Evolutionary conservation across 192 early-diverging fungal genomes (phyloP), one percentile per base, ranked within the genome.

Genomic region (Phycomyces blakesleeanus): DNA sequence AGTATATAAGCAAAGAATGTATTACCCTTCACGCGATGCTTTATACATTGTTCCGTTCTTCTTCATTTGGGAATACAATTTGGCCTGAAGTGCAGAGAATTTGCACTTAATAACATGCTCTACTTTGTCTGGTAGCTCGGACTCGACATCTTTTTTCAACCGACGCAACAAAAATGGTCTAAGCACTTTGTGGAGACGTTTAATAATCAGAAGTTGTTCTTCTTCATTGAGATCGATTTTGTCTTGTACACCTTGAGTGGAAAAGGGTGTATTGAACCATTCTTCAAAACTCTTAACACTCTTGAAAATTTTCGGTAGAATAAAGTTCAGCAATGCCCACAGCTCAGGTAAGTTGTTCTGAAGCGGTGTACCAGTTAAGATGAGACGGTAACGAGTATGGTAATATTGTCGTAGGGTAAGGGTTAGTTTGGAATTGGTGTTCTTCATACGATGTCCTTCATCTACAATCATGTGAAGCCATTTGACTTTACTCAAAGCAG

Each of bases 391-490:
- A n/a, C 93, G 87, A 8, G 88, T 88, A 26, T 77, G 81, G 77
- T 98, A 99, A 73, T 88, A 87, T 67, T 92, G 88, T 20, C 89
- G 86, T 69, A 99, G 78, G 40, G 89, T 93, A 5, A 78, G 66
- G 8, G 93, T 91, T 27, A 99, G 82, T 72, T 93, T 94, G 6
- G 92, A 92, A 26, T 93, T 78, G 57, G 89, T 74, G 71, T 98
- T 99, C 81, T 99, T 99, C 91, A 99, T 93, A 59, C 97, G 91
- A 76, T 99, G 97, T 61, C 97, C 97, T 74, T 99, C 97, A 68
- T 99, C 97, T 64, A 99, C 94, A 68, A 99, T 97, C 84, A 96
- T 90, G 77, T 98, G 92, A 12, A 98, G 83, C 97, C 97, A 99
- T 71, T 93, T 94, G 65, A 93, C 83, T 71, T 92, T 94, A 65